Percentiles rank a stretch among this genome's conserved stretches.
These are phyloP conservation scores for Pseudonitzschia multistriata DNA, from an alignment of 108 stramenopile species.

Conservation along the genomic window DNA sequence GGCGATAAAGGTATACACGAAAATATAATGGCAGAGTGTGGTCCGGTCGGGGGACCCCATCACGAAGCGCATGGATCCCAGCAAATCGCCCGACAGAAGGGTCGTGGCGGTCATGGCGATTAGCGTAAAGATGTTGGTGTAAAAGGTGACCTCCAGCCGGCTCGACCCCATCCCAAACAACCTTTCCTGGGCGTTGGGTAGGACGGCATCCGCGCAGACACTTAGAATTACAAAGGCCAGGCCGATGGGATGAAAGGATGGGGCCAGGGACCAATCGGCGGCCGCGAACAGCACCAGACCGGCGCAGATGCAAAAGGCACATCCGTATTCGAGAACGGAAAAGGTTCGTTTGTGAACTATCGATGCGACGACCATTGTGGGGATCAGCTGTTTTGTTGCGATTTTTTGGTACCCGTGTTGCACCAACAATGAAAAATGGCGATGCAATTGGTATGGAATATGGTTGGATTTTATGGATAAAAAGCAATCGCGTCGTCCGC, in stretches of 20 bases:
- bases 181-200: conserved; percentile 94
- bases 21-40: conserved; percentile 50
- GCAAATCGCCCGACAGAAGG: conserved; percentile 80
- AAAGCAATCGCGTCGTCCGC: not conserved
- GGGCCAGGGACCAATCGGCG: conserved; percentile 85
- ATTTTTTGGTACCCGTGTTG: not conserved
- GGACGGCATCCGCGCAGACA: conserved; percentile 90
- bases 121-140: conserved; percentile 88
- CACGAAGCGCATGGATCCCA: conserved; percentile 67
- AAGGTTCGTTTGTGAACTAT: conserved; percentile 80
- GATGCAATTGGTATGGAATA: not conserved
- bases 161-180: conserved; percentile 70
- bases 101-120: conserved; percentile 84
- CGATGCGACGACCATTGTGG: conserved; percentile 91
- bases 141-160: conserved; percentile 90
- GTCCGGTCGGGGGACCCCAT: conserved; percentile 26
- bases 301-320: conserved; percentile 82
- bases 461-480: not conserved
- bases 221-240: conserved; percentile 80
- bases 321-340: conserved; percentile 69
- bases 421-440: not conserved
- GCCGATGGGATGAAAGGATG: conserved; percentile 87
- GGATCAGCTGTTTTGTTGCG: conserved; percentile 46
- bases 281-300: conserved; percentile 91
- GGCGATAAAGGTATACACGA: conserved; percentile 83